phyloP scores from a whole-genome alignment of 345 rosid genomes.

The Camelina hispida region DNA sequence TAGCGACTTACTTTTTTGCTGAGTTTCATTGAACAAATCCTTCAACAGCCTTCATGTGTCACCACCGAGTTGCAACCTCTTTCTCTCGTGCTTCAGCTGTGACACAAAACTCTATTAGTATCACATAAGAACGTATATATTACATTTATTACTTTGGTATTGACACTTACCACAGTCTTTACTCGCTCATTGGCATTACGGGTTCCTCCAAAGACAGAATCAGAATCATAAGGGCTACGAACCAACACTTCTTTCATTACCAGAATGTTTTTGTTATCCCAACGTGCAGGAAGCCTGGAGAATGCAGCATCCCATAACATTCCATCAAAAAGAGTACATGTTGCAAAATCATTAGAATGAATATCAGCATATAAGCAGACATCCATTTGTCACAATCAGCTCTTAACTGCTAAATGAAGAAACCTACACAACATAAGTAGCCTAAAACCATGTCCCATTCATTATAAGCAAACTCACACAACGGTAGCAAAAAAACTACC shows the following conservation, averaged over 20 bases:
- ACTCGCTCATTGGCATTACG: slow-evolving; percentile 68
- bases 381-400: background rate
- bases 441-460: background rate
- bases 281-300: slow-evolving; percentile 77
- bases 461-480: background rate
- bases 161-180: slow-evolving; percentile 72
- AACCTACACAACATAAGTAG: slow-evolving; percentile 8
- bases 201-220: slow-evolving; percentile 80
- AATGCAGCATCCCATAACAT: slow-evolving; percentile 12
- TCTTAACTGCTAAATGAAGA: background rate
- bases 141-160: slow-evolving; percentile 18
- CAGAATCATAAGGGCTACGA: slow-evolving; percentile 73
- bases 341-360: background rate
- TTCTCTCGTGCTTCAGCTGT: slow-evolving; percentile 28
- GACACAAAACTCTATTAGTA: slow-evolving; percentile 15
- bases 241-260: slow-evolving; percentile 82
- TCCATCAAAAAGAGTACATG: background rate
- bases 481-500: background rate
- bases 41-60: slow-evolving; percentile 4
- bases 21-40: background rate
- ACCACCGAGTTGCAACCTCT: slow-evolving; percentile 13
- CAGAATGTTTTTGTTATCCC: slow-evolving; percentile 79
- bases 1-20: background rate
- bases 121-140: background rate
- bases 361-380: slow-evolving; percentile 11